phyloP scores from a whole-genome alignment of 2,329 filamentous ascomycete species.

The Colletotrichum chrysophilum region DNA sequence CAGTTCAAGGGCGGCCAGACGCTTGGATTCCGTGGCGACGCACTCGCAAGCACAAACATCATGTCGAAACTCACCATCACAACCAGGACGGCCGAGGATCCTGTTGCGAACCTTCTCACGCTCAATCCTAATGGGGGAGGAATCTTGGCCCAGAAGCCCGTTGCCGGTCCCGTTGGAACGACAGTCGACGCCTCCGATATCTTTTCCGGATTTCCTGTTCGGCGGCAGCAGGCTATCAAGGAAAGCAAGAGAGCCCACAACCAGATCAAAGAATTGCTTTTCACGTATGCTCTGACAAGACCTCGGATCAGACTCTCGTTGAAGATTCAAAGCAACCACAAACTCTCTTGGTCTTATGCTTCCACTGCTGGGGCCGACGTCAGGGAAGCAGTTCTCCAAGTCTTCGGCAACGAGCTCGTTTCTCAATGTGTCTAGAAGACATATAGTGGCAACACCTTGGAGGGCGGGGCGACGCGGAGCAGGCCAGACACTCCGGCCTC shows the following conservation, averaged over 20 bases:
- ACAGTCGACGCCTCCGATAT: conserved; percentile 66
- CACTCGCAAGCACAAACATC: conserved; percentile 69
- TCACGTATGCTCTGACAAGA: conserved; percentile 70
- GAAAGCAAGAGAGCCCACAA: conserved; percentile 60
- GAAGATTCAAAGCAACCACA: conserved; percentile 59
- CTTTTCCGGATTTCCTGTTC: conserved; percentile 66
- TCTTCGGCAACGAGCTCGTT: conserved; percentile 63
- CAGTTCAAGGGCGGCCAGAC: conserved; percentile 58
- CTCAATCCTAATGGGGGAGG: conserved; percentile 48
- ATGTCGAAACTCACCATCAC: conserved; percentile 66
- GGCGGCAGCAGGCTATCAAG: conserved; percentile 63
- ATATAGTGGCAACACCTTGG: not conserved
- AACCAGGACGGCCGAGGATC: conserved; percentile 67
- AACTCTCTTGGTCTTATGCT: conserved; percentile 66
- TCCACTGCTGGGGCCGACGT: conserved; percentile 54
- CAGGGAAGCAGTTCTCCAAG: conserved; percentile 65
- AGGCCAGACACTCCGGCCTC: not conserved
- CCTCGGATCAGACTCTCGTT: conserved; percentile 66
- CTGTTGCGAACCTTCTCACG: conserved; percentile 57
- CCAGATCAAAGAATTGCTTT: conserved; percentile 65
- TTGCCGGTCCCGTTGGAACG: conserved; percentile 69
- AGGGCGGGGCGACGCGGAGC: not conserved
- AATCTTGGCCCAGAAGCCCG: conserved; percentile 37
- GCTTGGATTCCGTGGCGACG: conserved; percentile 80
- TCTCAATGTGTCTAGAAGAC: conserved; percentile 55